A percentile compares a stretch with the other conserved stretches of the same genome.
Evolutionary conservation across 1,139 yeast species (phyloP).

Genomic region (Geotrichum siamense): DNA sequence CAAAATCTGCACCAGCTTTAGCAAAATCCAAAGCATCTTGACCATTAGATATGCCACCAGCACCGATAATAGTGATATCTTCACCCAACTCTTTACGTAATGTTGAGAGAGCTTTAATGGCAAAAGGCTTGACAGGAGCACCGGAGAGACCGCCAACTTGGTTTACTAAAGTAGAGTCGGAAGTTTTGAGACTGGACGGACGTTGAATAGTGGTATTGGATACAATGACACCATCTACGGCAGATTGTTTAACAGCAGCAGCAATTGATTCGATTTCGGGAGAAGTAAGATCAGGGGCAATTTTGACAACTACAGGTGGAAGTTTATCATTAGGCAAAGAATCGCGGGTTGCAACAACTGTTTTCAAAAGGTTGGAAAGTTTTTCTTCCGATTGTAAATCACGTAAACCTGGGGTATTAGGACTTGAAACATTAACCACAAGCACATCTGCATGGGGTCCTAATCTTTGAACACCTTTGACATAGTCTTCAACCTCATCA

Average conservation of each 20-base stretch:
- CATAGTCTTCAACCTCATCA: constrained; percentile 80
- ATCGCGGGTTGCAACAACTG: constrained; percentile 39
- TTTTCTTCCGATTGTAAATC: constrained; percentile 74
- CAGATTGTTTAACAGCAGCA: constrained; percentile 63
- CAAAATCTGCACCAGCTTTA: constrained; percentile 84
- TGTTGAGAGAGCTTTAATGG: constrained; percentile 61
- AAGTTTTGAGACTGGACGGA: constrained; percentile 51
- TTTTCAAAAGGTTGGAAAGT: constrained; percentile 55
- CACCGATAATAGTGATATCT: constrained; percentile 71
- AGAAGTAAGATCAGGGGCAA: constrained; percentile 87
- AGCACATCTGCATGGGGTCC: constrained; percentile 84
- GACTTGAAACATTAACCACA: constrained; percentile 89
- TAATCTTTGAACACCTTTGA: constrained; percentile 71
- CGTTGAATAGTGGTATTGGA: constrained; percentile 88
- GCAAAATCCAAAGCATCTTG: constrained; percentile 88
- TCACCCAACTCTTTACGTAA: constrained; percentile 73
- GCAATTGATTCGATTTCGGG: constrained; percentile 81
- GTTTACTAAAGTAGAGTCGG: constrained; percentile 37
- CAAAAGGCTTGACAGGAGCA: constrained; percentile 74
- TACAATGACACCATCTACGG: constrained; percentile 85
- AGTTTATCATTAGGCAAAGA: constrained; percentile 24
- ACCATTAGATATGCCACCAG: constrained; percentile 87
- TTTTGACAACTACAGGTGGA: constrained; percentile 74
- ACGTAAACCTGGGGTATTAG: constrained; percentile 92
- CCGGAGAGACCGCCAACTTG: constrained; percentile 92